Evolutionary conservation across 139 green algal genomes (phyloP).

Genomic region (Coelastrella sp.): DNA sequence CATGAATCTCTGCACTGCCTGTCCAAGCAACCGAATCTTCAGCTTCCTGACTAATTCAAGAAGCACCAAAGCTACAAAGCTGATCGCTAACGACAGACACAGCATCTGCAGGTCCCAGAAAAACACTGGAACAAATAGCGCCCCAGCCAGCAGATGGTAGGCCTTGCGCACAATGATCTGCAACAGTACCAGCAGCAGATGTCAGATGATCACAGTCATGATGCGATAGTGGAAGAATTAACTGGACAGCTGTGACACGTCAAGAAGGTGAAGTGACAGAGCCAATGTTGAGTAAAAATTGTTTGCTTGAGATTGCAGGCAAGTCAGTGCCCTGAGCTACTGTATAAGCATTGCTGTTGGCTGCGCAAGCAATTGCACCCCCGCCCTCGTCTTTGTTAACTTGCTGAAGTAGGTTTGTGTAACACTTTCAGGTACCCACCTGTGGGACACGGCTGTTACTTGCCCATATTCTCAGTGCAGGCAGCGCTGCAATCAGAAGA

Average conservation of each 20-base stretch:
- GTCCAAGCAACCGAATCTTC: not conserved
- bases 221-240: not conserved
- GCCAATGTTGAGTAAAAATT: not conserved
- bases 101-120: conserved; percentile 76
- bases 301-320: not conserved
- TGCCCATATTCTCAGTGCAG: conserved; percentile 51
- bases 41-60: conserved; percentile 60
- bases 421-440: not conserved
- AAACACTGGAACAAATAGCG: conserved; percentile 81
- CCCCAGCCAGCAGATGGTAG: conserved; percentile 82
- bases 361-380: not conserved
- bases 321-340: not conserved
- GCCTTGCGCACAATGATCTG: conserved; percentile 75
- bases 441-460: not conserved
- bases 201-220: no score
- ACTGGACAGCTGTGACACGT: not conserved
- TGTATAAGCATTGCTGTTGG: not conserved
- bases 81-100: conserved; percentile 64
- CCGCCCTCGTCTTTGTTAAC: not conserved
- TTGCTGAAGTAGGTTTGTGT: not conserved
- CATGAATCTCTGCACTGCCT: conserved; percentile 41
- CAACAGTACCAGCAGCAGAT: not conserved
- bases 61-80: conserved; percentile 60
- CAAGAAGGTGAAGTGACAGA: not conserved
- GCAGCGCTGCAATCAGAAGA: conserved; percentile 61